These are phyloP conservation scores for Lathyrus tuberosus DNA, from an alignment of 306 rosid species.

Conservation along the genomic window DNA sequence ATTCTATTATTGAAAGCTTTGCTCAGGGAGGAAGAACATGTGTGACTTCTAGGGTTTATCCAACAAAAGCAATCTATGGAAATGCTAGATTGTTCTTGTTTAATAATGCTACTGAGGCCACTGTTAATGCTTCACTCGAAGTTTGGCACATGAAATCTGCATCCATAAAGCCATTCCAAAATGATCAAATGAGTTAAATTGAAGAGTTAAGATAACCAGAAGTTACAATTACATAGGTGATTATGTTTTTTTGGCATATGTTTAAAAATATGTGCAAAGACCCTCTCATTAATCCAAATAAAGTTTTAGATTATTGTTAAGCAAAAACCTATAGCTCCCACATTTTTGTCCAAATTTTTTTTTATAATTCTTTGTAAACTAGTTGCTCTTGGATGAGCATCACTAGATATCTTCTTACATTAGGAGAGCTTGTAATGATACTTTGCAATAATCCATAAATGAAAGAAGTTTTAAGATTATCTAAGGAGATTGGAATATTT, in stretches of 20 bases:
- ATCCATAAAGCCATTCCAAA: constrained; percentile 68
- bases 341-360: background rate
- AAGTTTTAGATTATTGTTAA: background rate
- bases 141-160: constrained; percentile 98
- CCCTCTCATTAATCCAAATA: background rate
- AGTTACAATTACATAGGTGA: no score
- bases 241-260: no score
- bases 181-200: constrained; percentile 31
- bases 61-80: constrained; percentile 87
- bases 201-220: no score
- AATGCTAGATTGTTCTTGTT: constrained; percentile 73
- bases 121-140: constrained; percentile 63
- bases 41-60: constrained; percentile 77
- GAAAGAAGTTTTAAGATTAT: background rate
- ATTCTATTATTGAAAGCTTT: constrained; percentile 86
- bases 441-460: background rate
- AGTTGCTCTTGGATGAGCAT: background rate
- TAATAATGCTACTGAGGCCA: constrained; percentile 79
- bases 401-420: constrained; percentile 1
- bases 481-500: no score
- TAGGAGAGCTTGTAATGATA: background rate
- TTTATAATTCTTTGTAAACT: background rate
- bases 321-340: background rate
- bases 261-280: background rate
- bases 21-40: constrained; percentile 90